Base-by-base conservation (phyloP, 805 yeast genomes). In the Metschnikowia gruessii region DNA sequence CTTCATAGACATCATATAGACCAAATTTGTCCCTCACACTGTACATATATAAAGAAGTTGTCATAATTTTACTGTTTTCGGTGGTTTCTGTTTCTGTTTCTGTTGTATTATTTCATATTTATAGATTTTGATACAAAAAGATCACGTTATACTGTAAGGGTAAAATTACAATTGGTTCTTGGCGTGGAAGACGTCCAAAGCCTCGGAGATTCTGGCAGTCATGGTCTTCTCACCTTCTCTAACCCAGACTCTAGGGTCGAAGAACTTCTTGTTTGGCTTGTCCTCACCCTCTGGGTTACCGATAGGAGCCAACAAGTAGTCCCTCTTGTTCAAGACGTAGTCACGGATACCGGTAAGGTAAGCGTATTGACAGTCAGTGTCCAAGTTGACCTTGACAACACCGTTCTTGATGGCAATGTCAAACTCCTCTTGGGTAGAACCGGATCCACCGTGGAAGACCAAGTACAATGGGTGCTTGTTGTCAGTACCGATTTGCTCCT, bases 371-470 rank as follows among this genome's bases (percentile, higher is more conserved):
- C 96, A 88, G 79, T 94, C 99, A 62, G 99, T 94, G 79, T 94
- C 99, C 72, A 94, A 82, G 83, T 94, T 94, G 70, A 94, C 99
- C 85, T 94, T 94, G 65, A 91, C 97, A 62, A 91, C 97, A 81
- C 99, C 99, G 76, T 81, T 77, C 69, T 69, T 72, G 75, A 94
- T 94, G 69, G 90, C 99, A 59, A 82, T 82, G 77, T 87, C 85
- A 74, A 87, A 94, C 77, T 94, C 99, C 57, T 75, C 71, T 75
- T 86, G 95, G 58, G 94, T 65, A 46, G 99, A 94, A 75, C 99
- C 99, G 55, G 99, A 94, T 75, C 99, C 99, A 79, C 99, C 99
- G 83, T 94, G 99, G 97, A 94, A 94, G 60, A 94, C 99, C 62
- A 94, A 82, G 87, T 83, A 94, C 68, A 94, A 79, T 70, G 99